A percentile compares a stretch with the other conserved stretches of the same genome.
These are phyloP conservation scores for Exophiala viscosa DNA, from an alignment of 2,329 filamentous ascomycete genomes.

Conservation along the genomic window DNA sequence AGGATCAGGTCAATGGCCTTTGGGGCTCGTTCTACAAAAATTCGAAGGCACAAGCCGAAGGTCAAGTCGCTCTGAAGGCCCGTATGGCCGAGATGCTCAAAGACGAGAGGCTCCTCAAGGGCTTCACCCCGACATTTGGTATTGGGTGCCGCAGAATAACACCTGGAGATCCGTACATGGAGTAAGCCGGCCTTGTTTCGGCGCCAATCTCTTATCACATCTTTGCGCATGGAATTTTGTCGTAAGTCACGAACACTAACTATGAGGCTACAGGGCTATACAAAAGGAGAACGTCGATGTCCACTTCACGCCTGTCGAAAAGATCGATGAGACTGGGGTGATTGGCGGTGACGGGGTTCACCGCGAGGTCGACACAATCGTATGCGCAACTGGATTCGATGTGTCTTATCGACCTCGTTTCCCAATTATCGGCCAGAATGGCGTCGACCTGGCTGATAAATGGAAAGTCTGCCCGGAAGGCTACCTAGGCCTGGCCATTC, in stretches of 20 bases:
- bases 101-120: slow-evolving; percentile 47
- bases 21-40: slow-evolving; percentile 47
- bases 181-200: slow-evolving; percentile 11
- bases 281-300: slow-evolving; percentile 51
- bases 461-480: slow-evolving; percentile 37
- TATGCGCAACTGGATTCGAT: slow-evolving; percentile 44
- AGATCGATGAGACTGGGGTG: slow-evolving; percentile 45
- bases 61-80: slow-evolving; percentile 37
- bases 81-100: slow-evolving; percentile 52
- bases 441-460: slow-evolving; percentile 42
- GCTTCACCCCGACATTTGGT: slow-evolving; percentile 46
- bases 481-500: slow-evolving; percentile 30
- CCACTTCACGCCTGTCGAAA: slow-evolving; percentile 46
- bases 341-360: slow-evolving; percentile 35
- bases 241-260: background rate
- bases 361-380: slow-evolving; percentile 32
- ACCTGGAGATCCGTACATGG: slow-evolving; percentile 51
- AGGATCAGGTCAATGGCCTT: slow-evolving; percentile 46
- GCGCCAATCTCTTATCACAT: background rate
- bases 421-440: slow-evolving; percentile 38
- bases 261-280: slow-evolving; percentile 35
- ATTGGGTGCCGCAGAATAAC: slow-evolving; percentile 47
- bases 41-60: slow-evolving; percentile 39
- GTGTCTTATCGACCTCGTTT: slow-evolving; percentile 43
- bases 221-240: background rate